Conservation (phyloP, 2,329 filamentous ascomycete genomes). For the Cylindrodendrum hubeiense region DNA sequence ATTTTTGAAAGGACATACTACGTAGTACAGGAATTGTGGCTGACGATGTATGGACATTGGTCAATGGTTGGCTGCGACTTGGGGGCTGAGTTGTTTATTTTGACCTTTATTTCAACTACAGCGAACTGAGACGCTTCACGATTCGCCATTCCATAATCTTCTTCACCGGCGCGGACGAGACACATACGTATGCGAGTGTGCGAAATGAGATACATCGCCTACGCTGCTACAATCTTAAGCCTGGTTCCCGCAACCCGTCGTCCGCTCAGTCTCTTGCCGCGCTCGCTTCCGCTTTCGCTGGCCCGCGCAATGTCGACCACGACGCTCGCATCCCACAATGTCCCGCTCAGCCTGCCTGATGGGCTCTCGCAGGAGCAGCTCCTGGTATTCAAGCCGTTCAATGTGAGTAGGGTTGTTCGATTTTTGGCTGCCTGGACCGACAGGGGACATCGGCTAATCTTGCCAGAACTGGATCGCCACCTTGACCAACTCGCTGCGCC, state of each 20-base stretch:
- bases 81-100: neutral
- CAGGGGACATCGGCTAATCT: neutral
- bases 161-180: neutral
- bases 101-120: neutral
- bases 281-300: neutral
- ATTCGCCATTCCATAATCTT: neutral
- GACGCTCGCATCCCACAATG: constrained; percentile 42
- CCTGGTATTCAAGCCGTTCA: constrained; percentile 63
- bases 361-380: constrained; percentile 60
- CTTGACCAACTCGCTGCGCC: constrained; percentile 59
- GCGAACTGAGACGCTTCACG: neutral
- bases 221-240: neutral
- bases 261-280: neutral
- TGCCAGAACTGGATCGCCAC: constrained; percentile 62
- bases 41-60: neutral
- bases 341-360: constrained; percentile 58
- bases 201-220: constrained; percentile 30
- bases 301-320: constrained; percentile 37
- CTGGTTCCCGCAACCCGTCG: neutral
- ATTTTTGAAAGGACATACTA: too few species aligned
- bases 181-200: neutral
- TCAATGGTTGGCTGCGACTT: neutral
- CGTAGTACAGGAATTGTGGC: neutral
- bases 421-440: too few species aligned
- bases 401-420: constrained; percentile 49